phyloP scores from a whole-genome alignment of 2,329 filamentous ascomycete genomes.

The Cyclaneusma minus region DNA sequence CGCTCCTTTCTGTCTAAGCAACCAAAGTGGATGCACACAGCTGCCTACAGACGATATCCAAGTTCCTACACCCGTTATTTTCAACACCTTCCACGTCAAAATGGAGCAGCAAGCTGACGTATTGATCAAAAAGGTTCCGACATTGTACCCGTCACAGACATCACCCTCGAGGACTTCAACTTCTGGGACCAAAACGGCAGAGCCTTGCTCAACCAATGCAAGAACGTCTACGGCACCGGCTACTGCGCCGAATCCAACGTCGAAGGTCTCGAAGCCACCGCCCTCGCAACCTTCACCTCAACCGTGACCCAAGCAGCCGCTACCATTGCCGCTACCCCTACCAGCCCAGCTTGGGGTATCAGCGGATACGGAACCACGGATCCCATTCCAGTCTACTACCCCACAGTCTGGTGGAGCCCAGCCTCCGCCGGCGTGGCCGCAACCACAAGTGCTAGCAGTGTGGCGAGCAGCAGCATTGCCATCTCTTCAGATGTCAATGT shows the following conservation, averaged over 20 bases:
- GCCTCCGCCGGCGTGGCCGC: too few relatives aligned
- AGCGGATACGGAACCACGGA: slow-evolving; percentile 5
- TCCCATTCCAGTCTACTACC: slow-evolving; percentile 7
- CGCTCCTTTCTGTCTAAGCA: too few relatives aligned
- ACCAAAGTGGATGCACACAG: too few relatives aligned
- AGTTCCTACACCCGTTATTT: too few relatives aligned
- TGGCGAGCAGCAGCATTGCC: too few relatives aligned
- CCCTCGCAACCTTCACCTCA: slow-evolving; percentile 3
- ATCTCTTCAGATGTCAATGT: too few relatives aligned
- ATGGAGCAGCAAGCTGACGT: too few relatives aligned
- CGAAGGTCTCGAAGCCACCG: slow-evolving; percentile 1
- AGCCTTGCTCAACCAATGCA: slow-evolving; percentile 5
- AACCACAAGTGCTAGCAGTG: too few relatives aligned
- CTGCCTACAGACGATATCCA: too few relatives aligned
- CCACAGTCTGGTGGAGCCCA: slow-evolving; percentile 1
- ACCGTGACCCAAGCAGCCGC: slow-evolving; percentile 4
- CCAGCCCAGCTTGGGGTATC: slow-evolving; percentile 6
- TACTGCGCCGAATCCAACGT: slow-evolving; percentile 5
- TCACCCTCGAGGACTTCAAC: slow-evolving; percentile 6
- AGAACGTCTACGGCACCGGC: slow-evolving; percentile 7
- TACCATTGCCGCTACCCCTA: slow-evolving; percentile 2
- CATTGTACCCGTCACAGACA: slow-evolving; percentile 6
- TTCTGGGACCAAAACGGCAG: slow-evolving; percentile 7
- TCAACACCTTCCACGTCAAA: too few relatives aligned
- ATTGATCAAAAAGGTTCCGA: too few relatives aligned